Conservation (phyloP, 768 basidiomycete species). For the Russula earlei region DNA sequence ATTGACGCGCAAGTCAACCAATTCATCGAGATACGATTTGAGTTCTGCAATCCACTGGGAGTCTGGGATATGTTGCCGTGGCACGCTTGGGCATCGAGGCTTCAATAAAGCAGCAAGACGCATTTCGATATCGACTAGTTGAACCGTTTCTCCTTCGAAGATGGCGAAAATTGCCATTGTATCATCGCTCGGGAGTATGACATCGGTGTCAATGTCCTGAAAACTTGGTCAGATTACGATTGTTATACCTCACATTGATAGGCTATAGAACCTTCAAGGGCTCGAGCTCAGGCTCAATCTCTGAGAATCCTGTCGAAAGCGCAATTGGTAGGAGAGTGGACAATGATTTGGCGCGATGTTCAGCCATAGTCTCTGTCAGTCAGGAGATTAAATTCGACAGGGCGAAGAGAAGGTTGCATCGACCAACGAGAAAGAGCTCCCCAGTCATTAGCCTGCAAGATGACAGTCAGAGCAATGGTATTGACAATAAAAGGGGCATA, state of each 20-base stretch:
- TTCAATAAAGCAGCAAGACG: conserved; percentile 21
- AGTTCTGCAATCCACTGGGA: conserved; percentile 34
- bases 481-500: not conserved
- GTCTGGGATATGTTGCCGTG: conserved; percentile 33
- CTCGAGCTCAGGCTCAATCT: conserved; percentile 37
- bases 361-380: conserved; percentile 44
- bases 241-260: too few relatives aligned
- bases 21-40: conserved; percentile 28
- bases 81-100: conserved; percentile 25
- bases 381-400: not conserved
- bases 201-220: conserved; percentile 46
- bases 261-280: conserved; percentile 36
- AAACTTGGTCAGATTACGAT: not conserved
- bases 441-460: conserved; percentile 50
- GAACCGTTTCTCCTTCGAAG: conserved; percentile 20
- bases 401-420: not conserved
- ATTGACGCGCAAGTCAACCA: conserved; percentile 35
- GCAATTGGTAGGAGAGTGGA: conserved; percentile 36
- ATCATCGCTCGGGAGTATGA: conserved; percentile 32
- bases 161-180: conserved; percentile 28
- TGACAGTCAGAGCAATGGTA: too few relatives aligned
- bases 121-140: conserved; percentile 23
- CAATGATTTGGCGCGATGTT: conserved; percentile 35
- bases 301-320: conserved; percentile 38
- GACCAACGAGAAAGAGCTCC: conserved; percentile 50